Base-by-base conservation (phyloP, 2,329 filamentous ascomycete genomes). In the Aspergillus sp. region DNA sequence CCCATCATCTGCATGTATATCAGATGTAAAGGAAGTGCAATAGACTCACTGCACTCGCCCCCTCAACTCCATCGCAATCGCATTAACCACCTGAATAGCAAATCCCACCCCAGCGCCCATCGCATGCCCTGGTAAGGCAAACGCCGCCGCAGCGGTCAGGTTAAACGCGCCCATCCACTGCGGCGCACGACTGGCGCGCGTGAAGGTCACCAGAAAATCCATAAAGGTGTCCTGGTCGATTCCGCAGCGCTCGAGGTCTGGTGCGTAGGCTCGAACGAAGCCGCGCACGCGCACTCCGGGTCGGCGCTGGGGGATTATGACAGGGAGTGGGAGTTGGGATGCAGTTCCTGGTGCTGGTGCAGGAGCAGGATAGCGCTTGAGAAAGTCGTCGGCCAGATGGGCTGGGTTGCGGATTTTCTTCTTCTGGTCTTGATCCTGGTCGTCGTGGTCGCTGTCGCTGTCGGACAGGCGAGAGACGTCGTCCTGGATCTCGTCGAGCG, bases 211-310 rank as follows among this genome's bases (percentile, higher is more conserved):
- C n/a, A 48, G 15, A 9, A 48, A 48, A 11, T 48, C n/a, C 31
- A 48, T 19, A 21, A 48, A 58, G 4, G 41, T 52, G 11, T 48
- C 35, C 21, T 58, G 46, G 40, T 47, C 40, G 3, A 58, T 52
- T 14, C 56, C 47, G 8, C 53, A 24, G 14, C 14, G 24, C 14
- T 51, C 21, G 21, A 58, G 23, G 19, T 41, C 47, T 2, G 52
- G 56, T 8, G 56, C 56, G 33, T 58, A 58, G 9, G 56, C 56
- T 17, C 52, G 44, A 14, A 58, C 48, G 24, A 55, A 58, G 4
- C 56, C 56, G 6, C 56, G 52, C 39, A 24, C 43, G 11, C 46
- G 44, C 11, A 33, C 35, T 7, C 52, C 55, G 2, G 56, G 56
- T 12, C 56, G 41, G 19, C 52, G 56, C 52, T 58, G 56, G 4